phyloP scores from a whole-genome alignment of 345 rosid genomes.

The Hibiscus trionum region DNA sequence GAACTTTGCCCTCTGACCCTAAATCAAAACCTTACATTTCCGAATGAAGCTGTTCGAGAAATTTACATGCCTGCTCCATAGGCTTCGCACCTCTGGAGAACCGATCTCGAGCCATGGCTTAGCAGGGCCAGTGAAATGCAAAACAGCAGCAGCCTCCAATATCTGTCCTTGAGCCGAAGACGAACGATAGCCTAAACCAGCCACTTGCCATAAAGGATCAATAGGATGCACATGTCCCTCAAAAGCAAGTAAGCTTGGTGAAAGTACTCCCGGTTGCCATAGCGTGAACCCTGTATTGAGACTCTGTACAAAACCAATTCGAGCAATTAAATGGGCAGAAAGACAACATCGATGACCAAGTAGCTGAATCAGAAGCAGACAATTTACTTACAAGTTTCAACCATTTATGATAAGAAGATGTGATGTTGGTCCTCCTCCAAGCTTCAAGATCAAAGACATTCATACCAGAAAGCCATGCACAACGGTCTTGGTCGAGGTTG shows the following conservation, averaged over 20 bases:
- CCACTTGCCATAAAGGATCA: constrained; percentile 77
- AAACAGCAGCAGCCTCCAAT: constrained; percentile 56
- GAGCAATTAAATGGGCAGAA: neutral
- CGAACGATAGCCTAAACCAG: constrained; percentile 59
- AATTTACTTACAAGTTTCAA: constrained; percentile 50
- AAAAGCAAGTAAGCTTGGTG: constrained; percentile 70
- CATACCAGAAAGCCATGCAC: constrained; percentile 92
- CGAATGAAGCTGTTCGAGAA: constrained; percentile 56
- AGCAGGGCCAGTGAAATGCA: constrained; percentile 92
- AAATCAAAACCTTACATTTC: constrained; percentile 61
- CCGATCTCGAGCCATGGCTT: constrained; percentile 95
- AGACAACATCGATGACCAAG: neutral
- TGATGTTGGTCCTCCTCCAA: constrained; percentile 74
- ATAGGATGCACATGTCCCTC: constrained; percentile 60
- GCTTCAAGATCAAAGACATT: constrained; percentile 75
- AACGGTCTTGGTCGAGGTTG: constrained; percentile 41
- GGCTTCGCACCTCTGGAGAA: constrained; percentile 45
- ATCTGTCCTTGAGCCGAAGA: constrained; percentile 24
- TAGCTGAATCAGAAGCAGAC: neutral
- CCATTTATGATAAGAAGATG: constrained; percentile 58
- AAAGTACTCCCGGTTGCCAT: constrained; percentile 84
- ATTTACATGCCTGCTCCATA: constrained; percentile 74
- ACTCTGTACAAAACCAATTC: constrained; percentile 35
- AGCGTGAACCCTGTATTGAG: constrained; percentile 53
- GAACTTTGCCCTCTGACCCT: constrained; percentile 21